These are phyloP conservation scores for Alternaria novae-zelandiae DNA, from an alignment of 2,329 filamentous ascomycete genomes.

Conservation along the genomic window DNA sequence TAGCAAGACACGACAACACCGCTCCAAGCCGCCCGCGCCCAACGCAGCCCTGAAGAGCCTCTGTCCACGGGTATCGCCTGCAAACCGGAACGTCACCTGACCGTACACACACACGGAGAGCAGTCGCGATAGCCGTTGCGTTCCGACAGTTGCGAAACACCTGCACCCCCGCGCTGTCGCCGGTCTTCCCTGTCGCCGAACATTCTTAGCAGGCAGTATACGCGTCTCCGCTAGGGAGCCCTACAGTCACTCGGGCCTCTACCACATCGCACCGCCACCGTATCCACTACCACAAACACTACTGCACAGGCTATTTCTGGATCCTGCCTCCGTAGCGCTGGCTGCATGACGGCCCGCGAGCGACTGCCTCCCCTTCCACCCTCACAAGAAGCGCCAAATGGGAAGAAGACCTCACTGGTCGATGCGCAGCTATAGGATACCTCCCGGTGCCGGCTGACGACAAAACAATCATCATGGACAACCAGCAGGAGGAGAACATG, in stretches of 20 bases:
- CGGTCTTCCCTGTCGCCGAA: slow-evolving; percentile 25
- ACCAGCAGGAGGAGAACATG: slow-evolving; percentile 61
- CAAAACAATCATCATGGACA: slow-evolving; percentile 43
- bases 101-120: neutral
- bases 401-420: slow-evolving; percentile 32
- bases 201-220: slow-evolving; percentile 38
- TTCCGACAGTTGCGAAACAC: slow-evolving; percentile 30
- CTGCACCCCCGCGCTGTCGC: slow-evolving; percentile 29
- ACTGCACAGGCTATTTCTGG: slow-evolving; percentile 4
- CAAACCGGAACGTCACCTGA: neutral
- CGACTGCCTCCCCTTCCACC: slow-evolving; percentile 17
- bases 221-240: slow-evolving; percentile 27
- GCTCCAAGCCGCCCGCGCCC: slow-evolving; percentile 4
- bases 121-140: slow-evolving; percentile 1
- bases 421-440: slow-evolving; percentile 42
- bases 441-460: slow-evolving; percentile 45
- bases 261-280: neutral
- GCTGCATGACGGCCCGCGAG: slow-evolving; percentile 27
- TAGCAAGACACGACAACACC: slow-evolving; percentile 14
- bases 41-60: neutral
- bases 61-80: neutral
- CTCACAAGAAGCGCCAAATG: slow-evolving; percentile 38
- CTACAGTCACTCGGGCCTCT: slow-evolving; percentile 6
- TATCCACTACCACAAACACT: slow-evolving; percentile 7
- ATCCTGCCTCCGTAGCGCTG: slow-evolving; percentile 2